Conservation (phyloP, 2,329 filamentous ascomycete genomes). For the Colletotrichum graminicola region DNA sequence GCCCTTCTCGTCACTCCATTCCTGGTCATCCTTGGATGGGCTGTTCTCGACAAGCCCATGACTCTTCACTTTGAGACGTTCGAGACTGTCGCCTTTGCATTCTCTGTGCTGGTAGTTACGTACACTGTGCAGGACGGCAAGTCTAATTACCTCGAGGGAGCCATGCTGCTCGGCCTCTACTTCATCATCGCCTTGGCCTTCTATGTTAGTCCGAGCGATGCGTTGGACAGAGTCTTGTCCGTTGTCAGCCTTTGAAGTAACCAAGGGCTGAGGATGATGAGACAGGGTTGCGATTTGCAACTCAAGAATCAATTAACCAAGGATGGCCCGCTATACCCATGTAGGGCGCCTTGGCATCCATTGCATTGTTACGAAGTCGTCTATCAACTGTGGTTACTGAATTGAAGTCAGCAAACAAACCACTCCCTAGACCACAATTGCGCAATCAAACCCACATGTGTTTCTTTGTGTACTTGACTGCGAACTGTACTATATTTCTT, state of each 20-base stretch:
- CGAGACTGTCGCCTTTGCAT: constrained; percentile 81
- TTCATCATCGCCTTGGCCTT: constrained; percentile 72
- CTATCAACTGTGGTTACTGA: not conserved
- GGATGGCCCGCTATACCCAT: not conserved
- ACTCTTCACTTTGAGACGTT: constrained; percentile 85
- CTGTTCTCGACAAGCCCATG: constrained; percentile 78
- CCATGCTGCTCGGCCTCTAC: constrained; percentile 72
- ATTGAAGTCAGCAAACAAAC: not conserved
- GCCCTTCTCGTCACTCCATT: constrained; percentile 84
- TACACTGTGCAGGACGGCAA: constrained; percentile 85
- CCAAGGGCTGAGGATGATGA: not conserved
- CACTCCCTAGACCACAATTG: not conserved
- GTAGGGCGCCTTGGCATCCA: not conserved
- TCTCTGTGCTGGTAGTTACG: constrained; percentile 80
- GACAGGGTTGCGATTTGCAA: not conserved
- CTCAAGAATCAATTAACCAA: not conserved
- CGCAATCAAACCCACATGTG: constrained; percentile 3
- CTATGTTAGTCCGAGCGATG: constrained; percentile 65
- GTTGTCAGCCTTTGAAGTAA: constrained; percentile 27
- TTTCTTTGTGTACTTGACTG: constrained; percentile 33
- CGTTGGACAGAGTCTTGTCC: constrained; percentile 55
- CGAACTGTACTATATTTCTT: constrained; percentile 35
- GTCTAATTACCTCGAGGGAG: constrained; percentile 86
- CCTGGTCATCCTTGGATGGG: constrained; percentile 84
- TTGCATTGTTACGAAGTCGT: not conserved